Conservation (phyloP, 148 eudicot genomes). For the Chenopodium quinoa region DNA sequence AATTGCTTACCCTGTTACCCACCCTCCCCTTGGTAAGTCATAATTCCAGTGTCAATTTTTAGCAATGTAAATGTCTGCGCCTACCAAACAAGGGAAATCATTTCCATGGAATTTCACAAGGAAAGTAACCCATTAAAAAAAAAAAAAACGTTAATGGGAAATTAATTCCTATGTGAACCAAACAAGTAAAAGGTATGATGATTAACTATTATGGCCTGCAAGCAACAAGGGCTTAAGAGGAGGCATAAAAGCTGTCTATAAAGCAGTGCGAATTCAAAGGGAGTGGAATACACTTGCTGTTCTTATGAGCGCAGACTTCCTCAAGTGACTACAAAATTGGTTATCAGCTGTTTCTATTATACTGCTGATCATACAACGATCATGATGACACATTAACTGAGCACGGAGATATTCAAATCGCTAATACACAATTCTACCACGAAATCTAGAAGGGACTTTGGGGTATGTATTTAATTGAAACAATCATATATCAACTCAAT, state of each 20-base stretch:
- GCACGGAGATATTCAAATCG: conserved; percentile 10
- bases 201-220: no score
- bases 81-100: no score
- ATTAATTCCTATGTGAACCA: no score
- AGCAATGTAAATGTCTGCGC: no score
- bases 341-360: conserved; percentile 20
- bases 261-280: background rate
- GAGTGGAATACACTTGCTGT: conserved; percentile 7
- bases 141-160: background rate
- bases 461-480: conserved; percentile 19
- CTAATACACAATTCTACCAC: conserved; percentile 16
- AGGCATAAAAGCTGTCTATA: background rate
- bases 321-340: conserved; percentile 34
- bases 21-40: no score
- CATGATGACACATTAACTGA: conserved; percentile 22
- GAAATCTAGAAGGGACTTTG: conserved; percentile 26
- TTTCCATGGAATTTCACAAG: background rate
- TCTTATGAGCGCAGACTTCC: conserved; percentile 25
- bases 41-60: no score
- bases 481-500: conserved; percentile 34
- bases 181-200: no score
- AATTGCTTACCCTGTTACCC: no score
- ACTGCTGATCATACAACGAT: conserved; percentile 32
- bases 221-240: background rate
- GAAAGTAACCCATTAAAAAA: background rate